phyloP scores from a whole-genome alignment of 164 flowering plant species.

The Sextonia rubra region DNA sequence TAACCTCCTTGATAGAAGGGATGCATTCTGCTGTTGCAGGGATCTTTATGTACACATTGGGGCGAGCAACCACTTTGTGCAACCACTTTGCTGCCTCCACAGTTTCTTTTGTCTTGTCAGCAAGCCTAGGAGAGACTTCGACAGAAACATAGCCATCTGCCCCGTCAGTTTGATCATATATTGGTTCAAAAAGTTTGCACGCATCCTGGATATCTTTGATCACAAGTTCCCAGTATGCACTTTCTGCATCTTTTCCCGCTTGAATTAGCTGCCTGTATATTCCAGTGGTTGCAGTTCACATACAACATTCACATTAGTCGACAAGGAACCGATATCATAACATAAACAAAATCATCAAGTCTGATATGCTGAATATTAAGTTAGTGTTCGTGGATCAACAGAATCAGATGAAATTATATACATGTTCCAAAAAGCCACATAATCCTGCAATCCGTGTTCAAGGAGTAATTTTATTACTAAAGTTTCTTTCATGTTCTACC shows the following conservation, averaged over 20 bases:
- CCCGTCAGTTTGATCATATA: constrained; percentile 85
- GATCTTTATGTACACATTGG: constrained; percentile 91
- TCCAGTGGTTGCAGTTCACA: constrained; percentile 9
- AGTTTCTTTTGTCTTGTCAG: constrained; percentile 84
- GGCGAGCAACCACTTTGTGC: constrained; percentile 69
- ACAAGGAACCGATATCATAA: too few species aligned
- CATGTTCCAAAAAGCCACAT: too few species aligned
- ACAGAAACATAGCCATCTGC: constrained; percentile 99
- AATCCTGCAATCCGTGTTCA: too few species aligned
- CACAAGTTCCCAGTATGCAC: constrained; percentile 96
- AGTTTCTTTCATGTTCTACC: too few species aligned
- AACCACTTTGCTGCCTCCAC: constrained; percentile 97
- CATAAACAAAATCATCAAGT: too few species aligned
- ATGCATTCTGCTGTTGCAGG: constrained; percentile 92
- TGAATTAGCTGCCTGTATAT: constrained; percentile 73
- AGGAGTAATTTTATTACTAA: too few species aligned
- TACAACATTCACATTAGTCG: background rate
- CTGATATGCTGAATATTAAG: too few species aligned
- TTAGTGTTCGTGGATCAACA: too few species aligned
- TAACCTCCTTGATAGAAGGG: constrained; percentile 85
- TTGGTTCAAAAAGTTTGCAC: constrained; percentile 87
- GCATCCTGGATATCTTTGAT: constrained; percentile 99
- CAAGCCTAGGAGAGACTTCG: constrained; percentile 94
- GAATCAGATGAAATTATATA: too few species aligned
- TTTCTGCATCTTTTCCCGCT: constrained; percentile 78